Base-by-base conservation (phyloP, 2,329 filamentous ascomycete genomes). In the Sporothrix inflata region DNA sequence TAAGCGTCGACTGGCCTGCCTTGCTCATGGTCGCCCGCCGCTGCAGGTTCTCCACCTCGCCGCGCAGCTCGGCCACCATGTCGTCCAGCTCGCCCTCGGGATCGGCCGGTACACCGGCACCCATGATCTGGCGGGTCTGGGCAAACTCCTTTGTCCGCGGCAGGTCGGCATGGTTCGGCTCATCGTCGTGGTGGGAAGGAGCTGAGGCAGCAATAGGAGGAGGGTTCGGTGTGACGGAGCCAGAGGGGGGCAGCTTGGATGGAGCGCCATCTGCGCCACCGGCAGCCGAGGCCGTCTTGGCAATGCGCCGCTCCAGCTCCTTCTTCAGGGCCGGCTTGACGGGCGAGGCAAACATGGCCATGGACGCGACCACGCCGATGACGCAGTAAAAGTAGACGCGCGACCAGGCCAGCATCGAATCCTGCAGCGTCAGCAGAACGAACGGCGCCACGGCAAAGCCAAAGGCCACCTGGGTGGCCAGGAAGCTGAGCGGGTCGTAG, bases 341-440 rank as follows among this genome's bases (percentile, higher is more conserved):
- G 0, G 94, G 93, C 1, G 92, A 93, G 53, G 90, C 87, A 78
- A 98, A 97, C 83, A 97, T 91, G 8, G 84, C 88, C 72, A 94
- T 88, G 21, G 90, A 88, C 0, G 83, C 79, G 11, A 84, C 81
- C 0, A 92, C 92, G 75, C 90, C 90, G 74, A 94, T 79, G 71
- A 96, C 84, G 42, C 88, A 90, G 81, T 97, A 99, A 83, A 94
- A 98, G 83, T 97, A 96, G 47, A 98, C 92, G 55, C 92, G 89
- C 0, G 88, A 83, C 96, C 96, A 99, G 72, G 93, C 91, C 2
- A 85, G 83, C 55, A 97, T 81, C 11, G 91, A 94, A 73, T 89
- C 87, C 21, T 85, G 82, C 75, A 98, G 89, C 27, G 85, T 86
- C 30, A 99, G 90, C 51, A 98, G 84, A 60, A 98, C 87, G 82